phyloP scores from a whole-genome alignment of 306 rosid genomes.

The Pterocarpus macrocarpus region DNA sequence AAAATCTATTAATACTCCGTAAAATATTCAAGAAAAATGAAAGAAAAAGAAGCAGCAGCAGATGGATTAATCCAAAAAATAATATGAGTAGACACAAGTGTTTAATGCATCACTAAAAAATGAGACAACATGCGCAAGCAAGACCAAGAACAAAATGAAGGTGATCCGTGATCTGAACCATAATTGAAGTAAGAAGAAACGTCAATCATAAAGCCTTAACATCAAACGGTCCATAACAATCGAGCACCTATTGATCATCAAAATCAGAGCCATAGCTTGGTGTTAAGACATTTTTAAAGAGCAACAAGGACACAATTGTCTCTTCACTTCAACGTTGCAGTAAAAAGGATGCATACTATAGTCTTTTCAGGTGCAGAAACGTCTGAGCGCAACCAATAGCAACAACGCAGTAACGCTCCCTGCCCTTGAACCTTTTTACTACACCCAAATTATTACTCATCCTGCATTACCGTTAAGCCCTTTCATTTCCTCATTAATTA shows the following conservation, averaged over 20 bases:
- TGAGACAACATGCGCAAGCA: constrained; percentile 28
- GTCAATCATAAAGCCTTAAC: neutral
- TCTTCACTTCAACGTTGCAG: neutral
- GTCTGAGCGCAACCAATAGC: constrained; percentile 12
- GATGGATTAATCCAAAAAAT: neutral
- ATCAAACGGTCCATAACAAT: constrained; percentile 14
- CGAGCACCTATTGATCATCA: neutral
- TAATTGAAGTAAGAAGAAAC: neutral
- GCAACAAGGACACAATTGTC: constrained; percentile 12
- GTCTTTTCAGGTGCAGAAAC: constrained; percentile 26
- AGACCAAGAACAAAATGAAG: constrained; percentile 20
- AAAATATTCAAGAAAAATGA: neutral
- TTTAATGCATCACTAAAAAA: constrained; percentile 17
- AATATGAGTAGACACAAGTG: neutral
- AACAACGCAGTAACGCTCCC: constrained; percentile 2
- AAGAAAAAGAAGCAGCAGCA: neutral
- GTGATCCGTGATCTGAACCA: neutral
- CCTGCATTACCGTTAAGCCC: constrained; percentile 48
- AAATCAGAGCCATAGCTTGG: constrained; percentile 4
- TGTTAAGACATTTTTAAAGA: neutral
- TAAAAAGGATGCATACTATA: constrained; percentile 12
- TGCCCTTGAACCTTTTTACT: neutral
- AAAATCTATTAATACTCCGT: neutral
- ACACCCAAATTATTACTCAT: constrained; percentile 21
- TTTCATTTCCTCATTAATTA: constrained; percentile 48